Evolutionary conservation across 140 eudicot species (phyloP).

Genomic region (Bidens hawaiensis): DNA sequence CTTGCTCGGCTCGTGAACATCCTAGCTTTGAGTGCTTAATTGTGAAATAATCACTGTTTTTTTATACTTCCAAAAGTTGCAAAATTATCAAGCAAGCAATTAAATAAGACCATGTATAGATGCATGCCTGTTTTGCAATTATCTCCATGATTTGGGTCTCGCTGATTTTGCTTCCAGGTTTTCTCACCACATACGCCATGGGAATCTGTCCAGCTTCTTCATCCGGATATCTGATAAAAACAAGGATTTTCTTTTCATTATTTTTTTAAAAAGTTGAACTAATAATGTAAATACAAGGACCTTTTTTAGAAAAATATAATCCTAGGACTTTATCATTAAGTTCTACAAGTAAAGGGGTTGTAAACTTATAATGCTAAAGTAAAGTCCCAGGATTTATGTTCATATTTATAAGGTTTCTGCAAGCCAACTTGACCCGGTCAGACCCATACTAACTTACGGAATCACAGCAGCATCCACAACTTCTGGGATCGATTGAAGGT

Average conservation of each 20-base stretch:
- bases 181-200: constrained; percentile 80
- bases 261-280: not conserved
- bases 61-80: not conserved
- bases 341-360: not conserved
- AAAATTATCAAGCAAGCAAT: not conserved
- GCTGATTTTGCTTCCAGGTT: constrained; percentile 58
- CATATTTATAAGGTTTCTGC: not conserved
- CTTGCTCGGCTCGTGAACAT: too few relatives aligned
- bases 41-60: not conserved
- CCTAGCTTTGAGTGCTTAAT: not conserved
- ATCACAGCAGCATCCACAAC: too few relatives aligned
- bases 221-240: constrained; percentile 63
- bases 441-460: too few relatives aligned
- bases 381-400: not conserved
- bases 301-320: not conserved
- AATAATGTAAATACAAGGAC: too few relatives aligned
- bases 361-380: not conserved
- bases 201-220: constrained; percentile 96
- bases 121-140: constrained; percentile 67
- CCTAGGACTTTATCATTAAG: not conserved
- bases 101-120: not conserved
- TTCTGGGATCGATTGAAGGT: too few relatives aligned
- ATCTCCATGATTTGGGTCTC: constrained; percentile 64
- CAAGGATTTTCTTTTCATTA: too few relatives aligned
- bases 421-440: not conserved